Evolutionary conservation across 2,329 filamentous ascomycete species (phyloP).

Genomic region (Coniochaeta sp.): DNA sequence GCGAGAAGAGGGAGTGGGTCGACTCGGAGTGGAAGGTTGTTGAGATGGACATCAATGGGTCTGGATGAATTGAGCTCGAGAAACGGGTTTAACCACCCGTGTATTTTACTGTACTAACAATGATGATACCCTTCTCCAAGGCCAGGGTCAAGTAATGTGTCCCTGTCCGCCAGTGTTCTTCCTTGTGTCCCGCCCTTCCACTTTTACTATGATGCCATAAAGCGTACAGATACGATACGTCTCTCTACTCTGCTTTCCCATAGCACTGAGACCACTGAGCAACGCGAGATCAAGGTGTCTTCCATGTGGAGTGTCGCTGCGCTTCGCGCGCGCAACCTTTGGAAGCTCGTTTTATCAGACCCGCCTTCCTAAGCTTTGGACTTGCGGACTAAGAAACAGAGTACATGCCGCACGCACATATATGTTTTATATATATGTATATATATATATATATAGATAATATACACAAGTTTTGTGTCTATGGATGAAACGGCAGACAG

Average conservation of each 20-base stretch:
- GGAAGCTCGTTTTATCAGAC: slow-evolving; percentile 54
- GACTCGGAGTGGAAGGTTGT: slow-evolving; percentile 66
- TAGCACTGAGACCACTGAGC: slow-evolving; percentile 53
- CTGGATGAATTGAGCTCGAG: slow-evolving; percentile 17
- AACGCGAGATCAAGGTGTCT: slow-evolving; percentile 46
- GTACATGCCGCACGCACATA: slow-evolving; percentile 31
- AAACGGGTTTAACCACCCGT: background rate
- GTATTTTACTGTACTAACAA: slow-evolving; percentile 21
- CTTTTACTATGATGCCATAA: slow-evolving; percentile 7
- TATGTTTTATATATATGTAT: too few species aligned
- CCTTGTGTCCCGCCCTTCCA: background rate
- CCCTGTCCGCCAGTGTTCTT: background rate
- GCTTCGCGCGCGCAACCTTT: slow-evolving; percentile 8
- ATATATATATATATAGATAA: too few species aligned
- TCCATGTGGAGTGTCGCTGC: slow-evolving; percentile 8
- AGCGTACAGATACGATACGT: slow-evolving; percentile 61
- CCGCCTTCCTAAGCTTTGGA: slow-evolving; percentile 51
- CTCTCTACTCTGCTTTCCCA: slow-evolving; percentile 37
- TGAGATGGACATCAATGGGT: slow-evolving; percentile 60
- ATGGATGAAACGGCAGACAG: too few species aligned
- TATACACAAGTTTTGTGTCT: too few species aligned
- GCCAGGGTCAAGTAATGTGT: background rate
- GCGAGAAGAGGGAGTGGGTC: slow-evolving; percentile 75
- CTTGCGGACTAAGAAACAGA: slow-evolving; percentile 56
- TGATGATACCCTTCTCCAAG: slow-evolving; percentile 29